Percentiles rank a stretch among this genome's conserved stretches.
Conservation (phyloP, 768 basidiomycete species). For the Gyrodon lividus region DNA sequence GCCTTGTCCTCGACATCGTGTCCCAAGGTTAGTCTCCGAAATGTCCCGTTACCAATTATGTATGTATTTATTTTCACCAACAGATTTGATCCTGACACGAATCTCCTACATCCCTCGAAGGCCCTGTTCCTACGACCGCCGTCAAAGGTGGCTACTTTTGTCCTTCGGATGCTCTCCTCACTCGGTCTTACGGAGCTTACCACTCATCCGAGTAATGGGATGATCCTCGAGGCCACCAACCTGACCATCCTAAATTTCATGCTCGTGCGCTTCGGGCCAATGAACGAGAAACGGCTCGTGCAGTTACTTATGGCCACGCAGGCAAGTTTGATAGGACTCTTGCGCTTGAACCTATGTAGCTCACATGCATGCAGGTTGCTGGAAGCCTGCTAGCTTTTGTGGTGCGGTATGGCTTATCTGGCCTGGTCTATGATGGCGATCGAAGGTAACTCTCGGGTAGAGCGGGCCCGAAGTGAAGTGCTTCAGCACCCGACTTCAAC, state of each 20-base stretch:
- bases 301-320: slow-evolving; percentile 72
- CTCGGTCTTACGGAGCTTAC: slow-evolving; percentile 70
- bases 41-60: neutral
- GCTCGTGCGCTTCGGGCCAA: slow-evolving; percentile 76
- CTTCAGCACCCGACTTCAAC: neutral
- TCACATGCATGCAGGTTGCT: slow-evolving; percentile 44
- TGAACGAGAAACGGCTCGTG: slow-evolving; percentile 81
- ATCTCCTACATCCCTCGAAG: slow-evolving; percentile 76
- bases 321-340: slow-evolving; percentile 40
- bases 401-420: slow-evolving; percentile 87
- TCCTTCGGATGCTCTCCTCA: slow-evolving; percentile 57
- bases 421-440: slow-evolving; percentile 90
- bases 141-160: slow-evolving; percentile 47
- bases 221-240: slow-evolving; percentile 76
- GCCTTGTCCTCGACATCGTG: slow-evolving; percentile 89
- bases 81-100: slow-evolving; percentile 75
- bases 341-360: neutral
- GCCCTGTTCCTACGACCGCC: slow-evolving; percentile 60
- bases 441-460: slow-evolving; percentile 49
- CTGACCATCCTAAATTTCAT: slow-evolving; percentile 89
- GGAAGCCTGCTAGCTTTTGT: slow-evolving; percentile 83
- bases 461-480: neutral
- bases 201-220: slow-evolving; percentile 49
- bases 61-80: neutral
- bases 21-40: slow-evolving; percentile 66